phyloP scores from a whole-genome alignment of 208 protist genomes.

The Wallacemonas sp. region DNA sequence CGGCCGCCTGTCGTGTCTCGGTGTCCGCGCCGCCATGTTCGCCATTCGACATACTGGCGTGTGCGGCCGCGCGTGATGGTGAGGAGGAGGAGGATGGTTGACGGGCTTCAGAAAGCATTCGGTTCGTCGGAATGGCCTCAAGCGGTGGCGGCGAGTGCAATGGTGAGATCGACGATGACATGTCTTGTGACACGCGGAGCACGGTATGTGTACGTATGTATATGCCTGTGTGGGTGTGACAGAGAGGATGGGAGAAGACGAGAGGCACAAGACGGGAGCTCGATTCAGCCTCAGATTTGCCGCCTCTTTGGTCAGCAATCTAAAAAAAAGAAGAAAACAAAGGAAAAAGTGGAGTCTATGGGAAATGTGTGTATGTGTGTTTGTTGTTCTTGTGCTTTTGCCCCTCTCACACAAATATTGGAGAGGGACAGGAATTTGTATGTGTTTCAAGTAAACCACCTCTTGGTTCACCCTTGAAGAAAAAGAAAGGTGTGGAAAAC shows the following conservation, averaged over 20 bases:
- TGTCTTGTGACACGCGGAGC: no score
- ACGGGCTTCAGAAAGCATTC: background rate
- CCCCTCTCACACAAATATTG: no score
- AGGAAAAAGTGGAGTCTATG: background rate
- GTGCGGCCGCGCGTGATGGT: no score
- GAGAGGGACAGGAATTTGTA: no score
- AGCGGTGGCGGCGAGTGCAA: background rate
- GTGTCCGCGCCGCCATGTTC: background rate
- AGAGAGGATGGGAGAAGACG: no score
- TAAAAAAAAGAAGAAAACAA: slow-evolving; percentile 23
- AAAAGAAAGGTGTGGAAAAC: no score
- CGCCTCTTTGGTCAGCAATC: background rate
- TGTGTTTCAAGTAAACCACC: no score
- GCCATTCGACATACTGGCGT: background rate
- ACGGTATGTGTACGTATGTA: slow-evolving; percentile 2
- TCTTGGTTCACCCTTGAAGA: no score
- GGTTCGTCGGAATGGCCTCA: background rate
- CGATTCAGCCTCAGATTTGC: no score
- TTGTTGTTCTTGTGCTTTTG: background rate
- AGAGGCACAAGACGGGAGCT: no score
- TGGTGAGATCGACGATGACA: background rate
- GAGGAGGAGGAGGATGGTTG: background rate
- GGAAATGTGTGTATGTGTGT: background rate
- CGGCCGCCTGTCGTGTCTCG: background rate
- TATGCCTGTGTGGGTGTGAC: slow-evolving; percentile 17